Conservation (phyloP, 176 grass and related monocot genomes). For the Zoysia pacifica region DNA sequence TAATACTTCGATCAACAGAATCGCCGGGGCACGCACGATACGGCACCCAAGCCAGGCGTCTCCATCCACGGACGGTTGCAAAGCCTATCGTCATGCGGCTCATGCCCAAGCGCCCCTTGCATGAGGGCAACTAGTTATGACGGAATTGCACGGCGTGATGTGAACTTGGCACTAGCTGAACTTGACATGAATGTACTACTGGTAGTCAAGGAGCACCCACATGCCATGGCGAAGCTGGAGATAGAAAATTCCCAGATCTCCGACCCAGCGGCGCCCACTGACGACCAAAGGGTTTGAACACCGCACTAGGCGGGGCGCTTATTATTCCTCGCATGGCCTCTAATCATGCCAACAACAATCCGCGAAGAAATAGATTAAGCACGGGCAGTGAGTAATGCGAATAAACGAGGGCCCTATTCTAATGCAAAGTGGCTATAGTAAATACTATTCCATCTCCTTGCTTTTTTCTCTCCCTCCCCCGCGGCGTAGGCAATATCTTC, state of each 20-base stretch:
- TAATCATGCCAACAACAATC: conserved; percentile 47
- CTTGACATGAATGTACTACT: background rate
- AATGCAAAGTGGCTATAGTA: conserved; percentile 35
- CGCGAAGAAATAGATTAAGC: conserved; percentile 27
- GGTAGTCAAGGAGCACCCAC: background rate
- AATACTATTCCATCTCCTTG: conserved; percentile 5
- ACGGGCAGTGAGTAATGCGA: conserved; percentile 40
- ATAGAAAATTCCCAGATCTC: conserved; percentile 38
- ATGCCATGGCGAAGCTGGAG: conserved; percentile 23
- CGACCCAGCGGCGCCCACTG: conserved; percentile 34
- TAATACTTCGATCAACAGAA: conserved; percentile 19
- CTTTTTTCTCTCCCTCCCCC: conserved; percentile 1
- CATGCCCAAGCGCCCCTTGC: background rate
- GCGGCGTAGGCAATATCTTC: conserved; percentile 35
- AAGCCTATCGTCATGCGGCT: background rate
- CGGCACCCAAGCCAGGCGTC: conserved; percentile 22
- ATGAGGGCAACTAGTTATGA: conserved; percentile 31
- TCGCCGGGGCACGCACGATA: conserved; percentile 22
- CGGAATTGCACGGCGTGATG: conserved; percentile 47
- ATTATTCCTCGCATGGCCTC: conserved; percentile 51
- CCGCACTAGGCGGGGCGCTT: conserved; percentile 25
- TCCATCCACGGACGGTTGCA: conserved; percentile 20
- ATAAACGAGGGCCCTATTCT: conserved; percentile 50
- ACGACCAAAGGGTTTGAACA: conserved; percentile 39
- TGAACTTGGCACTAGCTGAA: conserved; percentile 42